These are phyloP conservation scores for Calocybe indica DNA, from an alignment of 768 basidiomycete species.

Conservation along the genomic window DNA sequence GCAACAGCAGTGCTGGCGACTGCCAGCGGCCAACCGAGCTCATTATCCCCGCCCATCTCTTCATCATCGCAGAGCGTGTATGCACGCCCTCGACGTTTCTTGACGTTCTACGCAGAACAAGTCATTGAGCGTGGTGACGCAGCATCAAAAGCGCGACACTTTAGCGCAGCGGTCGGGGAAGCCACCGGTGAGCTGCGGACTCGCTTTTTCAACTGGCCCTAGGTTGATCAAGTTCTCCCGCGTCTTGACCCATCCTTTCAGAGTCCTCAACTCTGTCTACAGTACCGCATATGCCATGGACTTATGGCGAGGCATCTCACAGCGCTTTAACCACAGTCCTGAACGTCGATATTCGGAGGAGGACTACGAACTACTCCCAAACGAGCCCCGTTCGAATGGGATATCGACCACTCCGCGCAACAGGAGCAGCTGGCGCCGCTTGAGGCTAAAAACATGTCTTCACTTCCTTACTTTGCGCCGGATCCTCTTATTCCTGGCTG, in stretches of 20 bases:
- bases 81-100: no score
- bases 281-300: slow-evolving; percentile 11
- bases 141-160: not conserved
- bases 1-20: no score
- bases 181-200: not conserved
- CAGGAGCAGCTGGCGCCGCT: slow-evolving; percentile 9
- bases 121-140: not conserved
- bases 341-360: slow-evolving; percentile 12
- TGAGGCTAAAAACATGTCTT: slow-evolving; percentile 7
- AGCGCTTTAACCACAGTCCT: slow-evolving; percentile 9
- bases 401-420: not conserved
- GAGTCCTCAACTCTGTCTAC: not conserved
- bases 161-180: not conserved
- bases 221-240: no score
- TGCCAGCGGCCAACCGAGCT: no score
- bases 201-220: no score
- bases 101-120: not conserved
- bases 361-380: slow-evolving; percentile 15
- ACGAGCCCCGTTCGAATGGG: not conserved
- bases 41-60: no score
- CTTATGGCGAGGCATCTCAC: slow-evolving; percentile 13
- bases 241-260: no score
- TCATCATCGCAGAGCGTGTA: no score
- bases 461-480: slow-evolving; percentile 11
- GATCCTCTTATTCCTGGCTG: slow-evolving; percentile 9